Evolutionary conservation across 345 rosid genomes (phyloP).

Genomic region (Eucalyptus curtisii): DNA sequence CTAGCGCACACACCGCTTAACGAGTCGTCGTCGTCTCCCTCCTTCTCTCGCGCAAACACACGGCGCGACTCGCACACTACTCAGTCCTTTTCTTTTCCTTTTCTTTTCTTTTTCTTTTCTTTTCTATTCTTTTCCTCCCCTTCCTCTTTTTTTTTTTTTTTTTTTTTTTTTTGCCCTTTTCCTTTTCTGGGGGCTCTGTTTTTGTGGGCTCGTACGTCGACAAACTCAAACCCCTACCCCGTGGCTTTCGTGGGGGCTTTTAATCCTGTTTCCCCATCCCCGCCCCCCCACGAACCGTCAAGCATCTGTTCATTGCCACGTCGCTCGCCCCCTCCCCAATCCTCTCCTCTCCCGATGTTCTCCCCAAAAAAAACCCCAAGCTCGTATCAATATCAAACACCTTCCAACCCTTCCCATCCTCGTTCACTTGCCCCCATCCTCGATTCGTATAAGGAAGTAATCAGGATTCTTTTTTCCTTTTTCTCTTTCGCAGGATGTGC

Average conservation of each 20-base stretch:
- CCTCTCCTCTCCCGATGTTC: too few species aligned
- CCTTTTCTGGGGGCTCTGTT: background rate
- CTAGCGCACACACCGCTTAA: slow-evolving; percentile 28
- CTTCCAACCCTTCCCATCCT: background rate
- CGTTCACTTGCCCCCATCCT: background rate
- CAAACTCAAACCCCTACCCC: background rate
- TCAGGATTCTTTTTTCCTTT: background rate
- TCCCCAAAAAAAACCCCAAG: background rate
- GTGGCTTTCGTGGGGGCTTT: background rate
- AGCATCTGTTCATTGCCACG: background rate
- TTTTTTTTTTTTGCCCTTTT: background rate
- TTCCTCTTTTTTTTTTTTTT: too few species aligned
- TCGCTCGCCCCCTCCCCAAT: background rate
- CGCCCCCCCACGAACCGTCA: background rate
- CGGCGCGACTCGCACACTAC: background rate
- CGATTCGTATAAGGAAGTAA: background rate
- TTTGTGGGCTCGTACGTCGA: background rate
- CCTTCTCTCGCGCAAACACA: background rate
- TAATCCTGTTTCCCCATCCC: background rate
- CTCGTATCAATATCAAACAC: background rate
- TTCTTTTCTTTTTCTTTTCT: background rate
- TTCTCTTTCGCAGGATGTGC: background rate
- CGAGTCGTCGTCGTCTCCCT: slow-evolving; percentile 1
- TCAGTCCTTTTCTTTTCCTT: background rate
- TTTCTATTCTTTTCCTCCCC: background rate